Percentiles rank a stretch among this genome's conserved stretches.
Conservation (phyloP, 148 eudicot species). For the Vaccinium macrocarpon region DNA sequence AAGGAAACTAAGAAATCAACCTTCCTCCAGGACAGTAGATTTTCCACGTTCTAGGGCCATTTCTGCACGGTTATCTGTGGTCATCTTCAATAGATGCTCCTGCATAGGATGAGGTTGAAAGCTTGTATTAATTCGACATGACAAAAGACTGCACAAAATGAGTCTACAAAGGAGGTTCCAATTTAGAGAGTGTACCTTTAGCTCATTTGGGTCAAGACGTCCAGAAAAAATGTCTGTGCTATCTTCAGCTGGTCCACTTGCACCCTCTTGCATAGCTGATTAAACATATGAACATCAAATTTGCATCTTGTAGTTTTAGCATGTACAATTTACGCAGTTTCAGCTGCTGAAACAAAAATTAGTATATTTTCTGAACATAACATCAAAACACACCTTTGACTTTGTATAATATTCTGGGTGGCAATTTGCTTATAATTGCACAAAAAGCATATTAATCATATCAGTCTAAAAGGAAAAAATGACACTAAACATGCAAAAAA, state of each 20-base stretch:
- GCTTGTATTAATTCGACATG: not conserved
- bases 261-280: constrained; percentile 55
- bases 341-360: not conserved
- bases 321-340: not conserved
- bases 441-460: constrained; percentile 23
- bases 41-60: constrained; percentile 79
- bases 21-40: constrained; percentile 53
- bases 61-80: constrained; percentile 75
- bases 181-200: constrained; percentile 45
- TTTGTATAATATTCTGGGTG: too few species aligned
- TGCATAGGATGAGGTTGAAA: constrained; percentile 20
- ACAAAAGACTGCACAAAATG: not conserved
- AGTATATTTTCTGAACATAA: not conserved
- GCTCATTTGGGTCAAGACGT: constrained; percentile 75
- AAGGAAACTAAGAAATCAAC: constrained; percentile 29
- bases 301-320: constrained; percentile 13
- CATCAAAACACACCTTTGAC: constrained; percentile 57
- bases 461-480: constrained; percentile 10
- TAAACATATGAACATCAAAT: constrained; percentile 25
- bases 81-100: constrained; percentile 87
- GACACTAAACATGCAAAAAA: not conserved
- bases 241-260: constrained; percentile 57
- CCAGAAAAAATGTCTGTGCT: constrained; percentile 59
- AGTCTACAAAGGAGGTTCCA: not conserved
- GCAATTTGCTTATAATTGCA: constrained; percentile 61